Evolutionary conservation across 495 filamentous ascomycete genomes (phyloP).

Genomic region (Rostrohypoxylon terebratum): DNA sequence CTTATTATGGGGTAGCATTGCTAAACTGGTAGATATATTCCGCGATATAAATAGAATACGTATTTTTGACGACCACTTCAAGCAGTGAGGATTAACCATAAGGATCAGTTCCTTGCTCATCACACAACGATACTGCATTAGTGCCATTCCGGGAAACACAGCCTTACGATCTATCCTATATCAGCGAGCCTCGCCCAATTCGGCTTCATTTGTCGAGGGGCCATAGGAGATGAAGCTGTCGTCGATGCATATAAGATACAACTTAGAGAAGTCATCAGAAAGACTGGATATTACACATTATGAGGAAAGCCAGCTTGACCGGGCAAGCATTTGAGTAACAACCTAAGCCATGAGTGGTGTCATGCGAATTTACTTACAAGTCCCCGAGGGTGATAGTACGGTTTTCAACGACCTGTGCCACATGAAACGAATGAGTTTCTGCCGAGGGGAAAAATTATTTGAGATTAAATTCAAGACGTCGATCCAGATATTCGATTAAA

Average conservation of each 20-base stretch:
- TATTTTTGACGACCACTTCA: not conserved
- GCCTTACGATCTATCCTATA: not conserved
- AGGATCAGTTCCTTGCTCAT: not conserved
- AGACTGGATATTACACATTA: not conserved
- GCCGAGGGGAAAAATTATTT: not conserved
- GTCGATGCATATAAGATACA: not conserved
- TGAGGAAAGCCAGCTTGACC: not conserved
- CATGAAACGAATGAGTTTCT: not conserved
- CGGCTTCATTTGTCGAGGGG: not conserved
- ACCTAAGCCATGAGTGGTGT: no score
- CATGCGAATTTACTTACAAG: no score
- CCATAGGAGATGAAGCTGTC: not conserved
- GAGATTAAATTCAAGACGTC: not conserved
- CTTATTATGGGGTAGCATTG: slow-evolving; percentile 6
- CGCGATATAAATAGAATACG: slow-evolving; percentile 1
- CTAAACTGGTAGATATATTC: not conserved
- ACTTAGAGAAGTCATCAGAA: not conserved
- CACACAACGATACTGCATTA: not conserved
- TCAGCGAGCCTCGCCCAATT: not conserved
- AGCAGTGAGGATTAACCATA: not conserved
- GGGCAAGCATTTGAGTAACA: not conserved
- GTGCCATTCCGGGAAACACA: not conserved
- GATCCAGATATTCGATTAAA: not conserved
- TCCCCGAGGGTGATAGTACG: not conserved
- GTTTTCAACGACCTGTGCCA: not conserved